Evolutionary conservation across 495 filamentous ascomycete species (phyloP).

Genomic region (Penicillium tannophilum): DNA sequence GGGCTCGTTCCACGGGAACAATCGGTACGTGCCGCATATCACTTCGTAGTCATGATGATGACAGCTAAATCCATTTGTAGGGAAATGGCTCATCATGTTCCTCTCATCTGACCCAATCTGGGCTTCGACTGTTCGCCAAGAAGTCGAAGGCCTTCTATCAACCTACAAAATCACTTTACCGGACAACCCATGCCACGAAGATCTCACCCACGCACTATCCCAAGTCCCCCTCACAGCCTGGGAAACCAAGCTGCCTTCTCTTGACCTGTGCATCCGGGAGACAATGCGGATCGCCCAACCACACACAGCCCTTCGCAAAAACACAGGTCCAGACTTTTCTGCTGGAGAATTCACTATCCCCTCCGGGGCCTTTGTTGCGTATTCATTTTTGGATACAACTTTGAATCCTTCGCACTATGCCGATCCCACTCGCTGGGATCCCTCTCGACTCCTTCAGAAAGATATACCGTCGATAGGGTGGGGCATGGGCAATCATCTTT

Average conservation of each 20-base stretch:
- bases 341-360: constrained; percentile 9
- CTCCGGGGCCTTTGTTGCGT: constrained; percentile 7
- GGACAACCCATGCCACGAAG: not conserved
- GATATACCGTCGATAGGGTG: constrained; percentile 10
- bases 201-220: constrained; percentile 8
- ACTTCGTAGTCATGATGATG: too few species aligned
- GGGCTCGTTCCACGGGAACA: constrained; percentile 13
- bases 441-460: constrained; percentile 1
- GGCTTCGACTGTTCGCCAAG: constrained; percentile 1
- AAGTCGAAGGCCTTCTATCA: constrained; percentile 5
- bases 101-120: constrained; percentile 9
- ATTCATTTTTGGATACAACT: constrained; percentile 13
- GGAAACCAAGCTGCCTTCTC: constrained; percentile 10
- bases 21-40: constrained; percentile 3
- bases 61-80: not conserved
- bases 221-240: constrained; percentile 10
- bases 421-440: constrained; percentile 11
- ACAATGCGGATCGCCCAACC: constrained; percentile 14
- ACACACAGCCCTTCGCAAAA: constrained; percentile 14
- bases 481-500: constrained; percentile 11
- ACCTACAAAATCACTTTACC: constrained; percentile 1
- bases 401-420: constrained; percentile 5
- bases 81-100: constrained; percentile 14
- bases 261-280: constrained; percentile 16
- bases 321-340: constrained; percentile 9